These are phyloP conservation scores for Curvularia eragrostidis DNA, from an alignment of 2,329 filamentous ascomycete genomes.

Conservation along the genomic window DNA sequence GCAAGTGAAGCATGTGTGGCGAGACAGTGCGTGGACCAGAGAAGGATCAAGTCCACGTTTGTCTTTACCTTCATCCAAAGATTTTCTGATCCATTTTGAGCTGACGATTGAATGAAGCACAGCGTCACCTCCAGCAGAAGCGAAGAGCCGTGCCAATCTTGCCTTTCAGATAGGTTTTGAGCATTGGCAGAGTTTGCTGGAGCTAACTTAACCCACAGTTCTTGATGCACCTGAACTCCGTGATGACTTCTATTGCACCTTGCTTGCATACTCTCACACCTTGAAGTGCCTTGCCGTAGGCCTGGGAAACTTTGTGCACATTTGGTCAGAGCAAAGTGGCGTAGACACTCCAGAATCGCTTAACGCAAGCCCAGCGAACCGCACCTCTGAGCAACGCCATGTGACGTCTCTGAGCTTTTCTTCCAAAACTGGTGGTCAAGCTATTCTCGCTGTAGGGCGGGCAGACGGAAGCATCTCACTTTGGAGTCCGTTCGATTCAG, in stretches of 20 bases:
- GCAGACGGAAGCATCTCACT: constrained; percentile 78
- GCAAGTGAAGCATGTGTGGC: constrained; percentile 46
- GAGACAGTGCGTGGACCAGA: constrained; percentile 51
- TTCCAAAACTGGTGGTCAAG: constrained; percentile 73
- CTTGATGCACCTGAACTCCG: constrained; percentile 87
- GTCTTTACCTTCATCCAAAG: constrained; percentile 23
- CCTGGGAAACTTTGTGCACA: constrained; percentile 78
- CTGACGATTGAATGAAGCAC: constrained; percentile 27
- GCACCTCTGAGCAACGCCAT: constrained; percentile 47
- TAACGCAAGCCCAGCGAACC: constrained; percentile 57
- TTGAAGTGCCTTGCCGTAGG: constrained; percentile 83
- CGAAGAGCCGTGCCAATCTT: constrained; percentile 66
- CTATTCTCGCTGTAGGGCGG: constrained; percentile 84
- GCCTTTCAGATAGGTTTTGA: constrained; percentile 73
- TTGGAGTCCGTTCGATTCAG: constrained; percentile 75
- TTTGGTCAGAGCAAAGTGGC: constrained; percentile 81
- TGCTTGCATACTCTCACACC: constrained; percentile 81
- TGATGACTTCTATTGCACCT: constrained; percentile 94
- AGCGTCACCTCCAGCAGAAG: constrained; percentile 35
- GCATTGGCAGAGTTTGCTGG: background rate
- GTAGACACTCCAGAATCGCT: constrained; percentile 66
- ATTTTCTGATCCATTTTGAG: background rate
- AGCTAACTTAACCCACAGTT: constrained; percentile 63
- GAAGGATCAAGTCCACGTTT: constrained; percentile 43
- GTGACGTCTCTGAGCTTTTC: constrained; percentile 93